These are phyloP conservation scores for Saccharomycopsis javanensis DNA, from an alignment of 805 yeast species.

Conservation along the genomic window DNA sequence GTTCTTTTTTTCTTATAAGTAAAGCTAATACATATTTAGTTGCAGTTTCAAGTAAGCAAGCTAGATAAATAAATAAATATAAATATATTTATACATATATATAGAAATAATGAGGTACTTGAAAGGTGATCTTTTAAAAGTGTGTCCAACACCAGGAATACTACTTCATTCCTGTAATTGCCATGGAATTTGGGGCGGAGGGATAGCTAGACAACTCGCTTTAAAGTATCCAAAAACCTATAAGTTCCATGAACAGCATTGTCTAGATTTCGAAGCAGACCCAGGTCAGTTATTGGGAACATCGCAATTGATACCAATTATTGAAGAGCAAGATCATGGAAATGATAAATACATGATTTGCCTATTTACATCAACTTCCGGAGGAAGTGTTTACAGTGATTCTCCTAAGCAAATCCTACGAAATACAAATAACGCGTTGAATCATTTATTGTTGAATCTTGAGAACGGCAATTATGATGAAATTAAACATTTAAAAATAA, in stretches of 20 bases:
- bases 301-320: slow-evolving; percentile 35
- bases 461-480: background rate
- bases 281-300: slow-evolving; percentile 43
- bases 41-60: no score
- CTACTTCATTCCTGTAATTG: slow-evolving; percentile 78
- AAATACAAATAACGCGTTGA: slow-evolving; percentile 42
- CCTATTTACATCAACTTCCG: slow-evolving; percentile 58
- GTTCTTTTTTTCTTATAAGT: background rate
- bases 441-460: slow-evolving; percentile 34
- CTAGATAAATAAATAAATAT: no score
- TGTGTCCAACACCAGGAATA: slow-evolving; percentile 31
- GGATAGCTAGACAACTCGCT: slow-evolving; percentile 57
- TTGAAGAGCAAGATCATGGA: slow-evolving; percentile 27
- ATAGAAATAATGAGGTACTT: slow-evolving; percentile 31
- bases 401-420: slow-evolving; percentile 37
- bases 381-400: slow-evolving; percentile 32
- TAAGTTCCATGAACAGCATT: slow-evolving; percentile 7
- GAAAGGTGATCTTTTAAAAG: slow-evolving; percentile 47
- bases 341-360: slow-evolving; percentile 42
- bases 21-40: background rate
- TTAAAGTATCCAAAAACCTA: slow-evolving; percentile 43
- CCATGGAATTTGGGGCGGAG: slow-evolving; percentile 77
- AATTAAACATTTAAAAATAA: slow-evolving; percentile 5
- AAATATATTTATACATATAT: background rate
- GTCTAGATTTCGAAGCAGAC: slow-evolving; percentile 23